Percentiles rank a stretch among this genome's conserved stretches.
These are phyloP conservation scores for Collybia mongolica DNA, from an alignment of 768 basidiomycete species.

Conservation along the genomic window DNA sequence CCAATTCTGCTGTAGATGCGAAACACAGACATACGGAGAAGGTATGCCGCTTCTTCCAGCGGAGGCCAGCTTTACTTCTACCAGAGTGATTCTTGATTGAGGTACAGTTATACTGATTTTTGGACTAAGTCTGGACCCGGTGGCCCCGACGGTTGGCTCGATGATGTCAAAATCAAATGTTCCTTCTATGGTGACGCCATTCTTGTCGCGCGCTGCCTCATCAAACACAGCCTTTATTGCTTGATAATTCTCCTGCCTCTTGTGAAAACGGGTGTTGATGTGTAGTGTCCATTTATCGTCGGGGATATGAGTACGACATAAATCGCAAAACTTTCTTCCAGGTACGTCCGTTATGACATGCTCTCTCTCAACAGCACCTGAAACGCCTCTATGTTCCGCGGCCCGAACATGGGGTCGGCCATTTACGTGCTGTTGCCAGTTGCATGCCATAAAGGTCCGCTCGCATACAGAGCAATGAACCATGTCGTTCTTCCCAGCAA, in stretches of 20 bases:
- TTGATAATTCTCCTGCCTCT: conserved; percentile 30
- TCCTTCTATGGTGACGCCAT: conserved; percentile 43
- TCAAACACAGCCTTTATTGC: conserved; percentile 40
- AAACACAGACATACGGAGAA: neutral
- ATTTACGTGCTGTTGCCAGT: conserved; percentile 18
- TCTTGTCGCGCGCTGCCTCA: conserved; percentile 51
- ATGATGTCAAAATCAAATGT: conserved; percentile 50
- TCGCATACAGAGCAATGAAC: conserved; percentile 32
- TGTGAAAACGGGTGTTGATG: conserved; percentile 23
- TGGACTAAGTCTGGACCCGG: conserved; percentile 14
- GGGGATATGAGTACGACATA: conserved; percentile 20
- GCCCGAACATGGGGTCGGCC: conserved; percentile 11
- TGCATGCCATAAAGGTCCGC: conserved; percentile 13
- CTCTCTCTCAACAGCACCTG: conserved; percentile 23
- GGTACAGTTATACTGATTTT: conserved; percentile 27
- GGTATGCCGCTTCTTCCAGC: neutral
- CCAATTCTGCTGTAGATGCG: neutral
- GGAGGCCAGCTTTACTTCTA: conserved; percentile 12
- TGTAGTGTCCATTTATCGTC: conserved; percentile 32
- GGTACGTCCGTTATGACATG: conserved; percentile 13
- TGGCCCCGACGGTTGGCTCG: conserved; percentile 25
- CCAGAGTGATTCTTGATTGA: conserved; percentile 22
- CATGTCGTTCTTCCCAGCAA: conserved; percentile 17
- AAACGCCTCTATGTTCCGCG: conserved; percentile 13
- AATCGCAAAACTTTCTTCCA: conserved; percentile 18